Evolutionary conservation across 306 rosid species (phyloP).

Genomic region (Cicer pinnatifidum): DNA sequence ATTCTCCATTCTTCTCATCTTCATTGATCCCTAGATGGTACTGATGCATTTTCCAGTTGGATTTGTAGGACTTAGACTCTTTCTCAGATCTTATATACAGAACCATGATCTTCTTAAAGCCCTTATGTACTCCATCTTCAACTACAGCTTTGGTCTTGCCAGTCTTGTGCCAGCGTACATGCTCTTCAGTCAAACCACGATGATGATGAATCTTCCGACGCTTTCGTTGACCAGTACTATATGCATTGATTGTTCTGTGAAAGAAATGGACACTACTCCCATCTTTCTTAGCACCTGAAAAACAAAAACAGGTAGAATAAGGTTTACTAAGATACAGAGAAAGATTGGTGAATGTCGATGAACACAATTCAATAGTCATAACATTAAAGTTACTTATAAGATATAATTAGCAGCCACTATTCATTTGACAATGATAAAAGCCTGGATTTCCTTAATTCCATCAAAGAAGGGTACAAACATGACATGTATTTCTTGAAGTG

Average conservation of each 20-base stretch:
- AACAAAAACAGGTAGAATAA: constrained; percentile 33
- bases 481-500: neutral
- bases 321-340: constrained; percentile 27
- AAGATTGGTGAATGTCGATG: constrained; percentile 15
- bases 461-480: neutral
- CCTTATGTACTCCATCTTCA: constrained; percentile 56
- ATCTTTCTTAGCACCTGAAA: constrained; percentile 83
- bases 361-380: constrained; percentile 19
- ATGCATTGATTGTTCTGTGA: constrained; percentile 75
- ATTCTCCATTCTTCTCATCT: constrained; percentile 80
- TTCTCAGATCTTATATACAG: constrained; percentile 67
- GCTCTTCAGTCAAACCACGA: constrained; percentile 48
- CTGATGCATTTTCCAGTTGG: constrained; percentile 92
- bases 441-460: constrained; percentile 8
- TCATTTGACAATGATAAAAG: constrained; percentile 35
- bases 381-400: neutral
- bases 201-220: constrained; percentile 55
- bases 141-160: constrained; percentile 54
- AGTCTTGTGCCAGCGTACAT: constrained; percentile 61
- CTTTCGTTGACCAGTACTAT: constrained; percentile 76
- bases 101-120: constrained; percentile 89
- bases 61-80: constrained; percentile 64
- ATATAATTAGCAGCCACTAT: constrained; percentile 4
- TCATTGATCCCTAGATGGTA: constrained; percentile 81
- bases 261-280: constrained; percentile 78